A percentile compares a stretch with the other conserved stretches of the same genome.
These are phyloP conservation scores for Saccharomycopsis sp. DNA, from an alignment of 805 yeast species.

Conservation along the genomic window DNA sequence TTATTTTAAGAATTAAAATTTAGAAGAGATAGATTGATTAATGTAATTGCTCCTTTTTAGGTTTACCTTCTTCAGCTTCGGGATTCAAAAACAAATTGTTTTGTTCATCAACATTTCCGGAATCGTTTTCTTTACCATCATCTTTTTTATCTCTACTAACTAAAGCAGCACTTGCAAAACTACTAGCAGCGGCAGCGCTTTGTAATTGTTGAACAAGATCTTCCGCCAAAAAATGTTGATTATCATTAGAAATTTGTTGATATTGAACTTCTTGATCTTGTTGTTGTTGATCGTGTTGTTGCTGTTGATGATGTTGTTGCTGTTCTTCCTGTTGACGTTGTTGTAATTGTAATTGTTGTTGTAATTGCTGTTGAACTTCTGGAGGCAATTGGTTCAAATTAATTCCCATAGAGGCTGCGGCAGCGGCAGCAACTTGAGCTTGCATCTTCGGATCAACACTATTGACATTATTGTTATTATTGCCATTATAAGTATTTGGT, in stretches of 20 bases:
- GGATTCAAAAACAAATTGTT: constrained; percentile 18
- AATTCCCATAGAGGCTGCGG: constrained; percentile 8
- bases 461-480: constrained; percentile 19
- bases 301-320: constrained; percentile 18
- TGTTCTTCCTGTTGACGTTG: constrained; percentile 16
- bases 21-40: too few species aligned
- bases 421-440: constrained; percentile 9
- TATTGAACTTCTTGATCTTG: background rate
- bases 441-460: constrained; percentile 3
- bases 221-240: constrained; percentile 1
- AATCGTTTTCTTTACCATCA: background rate
- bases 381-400: constrained; percentile 7
- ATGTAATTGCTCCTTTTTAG: constrained; percentile 1
- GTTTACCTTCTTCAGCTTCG: constrained; percentile 9
- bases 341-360: constrained; percentile 18
- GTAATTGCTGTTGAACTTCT: constrained; percentile 11
- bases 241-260: background rate
- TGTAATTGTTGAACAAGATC: constrained; percentile 17
- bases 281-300: constrained; percentile 1
- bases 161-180: constrained; percentile 8
- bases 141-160: constrained; percentile 2
- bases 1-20: too few species aligned
- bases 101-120: constrained; percentile 7
- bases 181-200: constrained; percentile 9
- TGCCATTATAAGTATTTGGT: constrained; percentile 19